Conservation (phyloP, 352 stramenopile genomes). For the Phytophthora foliorum region DNA sequence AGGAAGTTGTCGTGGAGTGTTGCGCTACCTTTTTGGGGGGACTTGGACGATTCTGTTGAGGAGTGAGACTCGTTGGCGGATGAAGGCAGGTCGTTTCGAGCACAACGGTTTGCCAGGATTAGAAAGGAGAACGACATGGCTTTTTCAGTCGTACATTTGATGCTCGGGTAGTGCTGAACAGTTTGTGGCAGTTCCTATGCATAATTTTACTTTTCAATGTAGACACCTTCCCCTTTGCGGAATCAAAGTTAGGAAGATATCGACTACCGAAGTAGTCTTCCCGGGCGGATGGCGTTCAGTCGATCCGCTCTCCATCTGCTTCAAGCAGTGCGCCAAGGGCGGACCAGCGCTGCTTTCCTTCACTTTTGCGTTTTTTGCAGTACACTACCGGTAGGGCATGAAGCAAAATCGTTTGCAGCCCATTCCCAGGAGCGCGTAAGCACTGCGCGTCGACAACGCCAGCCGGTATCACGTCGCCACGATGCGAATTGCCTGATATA, state of each 20-base stretch:
- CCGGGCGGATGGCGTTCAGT: background rate
- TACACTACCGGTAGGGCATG: too few species aligned
- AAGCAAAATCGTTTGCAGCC: too few species aligned
- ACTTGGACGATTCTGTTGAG: conserved; percentile 5
- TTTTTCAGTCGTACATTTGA: too few species aligned
- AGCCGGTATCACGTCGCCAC: background rate
- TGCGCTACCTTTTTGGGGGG: too few species aligned
- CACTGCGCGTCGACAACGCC: background rate
- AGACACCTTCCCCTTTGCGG: too few species aligned
- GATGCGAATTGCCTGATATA: background rate
- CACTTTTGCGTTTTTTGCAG: background rate
- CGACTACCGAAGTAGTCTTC: conserved; percentile 15
- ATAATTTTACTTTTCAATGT: too few species aligned
- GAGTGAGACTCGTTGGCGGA: conserved; percentile 7
- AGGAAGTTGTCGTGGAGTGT: too few species aligned
- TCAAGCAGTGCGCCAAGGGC: background rate
- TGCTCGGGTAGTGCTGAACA: too few species aligned
- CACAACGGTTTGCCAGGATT: conserved; percentile 23
- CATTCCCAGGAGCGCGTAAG: background rate
- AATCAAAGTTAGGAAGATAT: background rate
- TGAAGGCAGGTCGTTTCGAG: conserved; percentile 20
- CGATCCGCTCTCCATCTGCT: conserved; percentile 9
- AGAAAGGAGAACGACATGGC: conserved; percentile 7
- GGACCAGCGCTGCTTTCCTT: background rate
- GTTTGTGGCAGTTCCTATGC: too few species aligned